phyloP scores from a whole-genome alignment of 1,139 yeast genomes.

The Sugiyamaella paludigena region DNA sequence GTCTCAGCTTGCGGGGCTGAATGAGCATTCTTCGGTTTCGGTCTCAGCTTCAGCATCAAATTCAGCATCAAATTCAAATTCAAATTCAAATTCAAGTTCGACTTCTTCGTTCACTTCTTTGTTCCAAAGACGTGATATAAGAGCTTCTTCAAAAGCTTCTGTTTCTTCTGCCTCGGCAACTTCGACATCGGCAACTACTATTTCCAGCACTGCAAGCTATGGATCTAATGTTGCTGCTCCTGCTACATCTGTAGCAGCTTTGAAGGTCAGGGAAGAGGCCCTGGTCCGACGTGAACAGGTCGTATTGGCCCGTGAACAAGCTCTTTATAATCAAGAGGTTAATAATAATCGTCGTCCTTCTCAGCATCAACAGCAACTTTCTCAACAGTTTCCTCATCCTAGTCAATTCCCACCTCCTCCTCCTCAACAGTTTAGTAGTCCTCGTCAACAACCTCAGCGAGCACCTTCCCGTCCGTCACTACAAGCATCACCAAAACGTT shows the following conservation, averaged over 20 bases:
- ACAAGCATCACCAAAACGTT: conserved; percentile 6
- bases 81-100: background rate
- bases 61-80: no score
- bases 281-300: conserved; percentile 25
- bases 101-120: background rate
- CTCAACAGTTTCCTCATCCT: conserved; percentile 4
- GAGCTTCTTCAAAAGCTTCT: background rate
- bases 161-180: conserved; percentile 1
- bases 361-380: conserved; percentile 9
- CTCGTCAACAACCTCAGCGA: conserved; percentile 3
- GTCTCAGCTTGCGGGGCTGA: conserved; percentile 62
- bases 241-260: conserved; percentile 12
- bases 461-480: conserved; percentile 1
- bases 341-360: conserved; percentile 14
- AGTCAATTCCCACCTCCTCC: background rate
- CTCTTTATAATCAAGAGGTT: conserved; percentile 19
- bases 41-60: no score
- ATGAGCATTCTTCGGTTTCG: conserved; percentile 25
- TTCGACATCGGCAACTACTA: conserved; percentile 5
- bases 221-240: conserved; percentile 7
- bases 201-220: conserved; percentile 6
- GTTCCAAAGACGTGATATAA: conserved; percentile 6
- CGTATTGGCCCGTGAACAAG: conserved; percentile 26
- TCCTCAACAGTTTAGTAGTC: no score
- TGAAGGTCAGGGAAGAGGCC: conserved; percentile 25